Conservation (phyloP, 2,329 filamentous ascomycete species). For the Knoxdaviesia capensis region DNA sequence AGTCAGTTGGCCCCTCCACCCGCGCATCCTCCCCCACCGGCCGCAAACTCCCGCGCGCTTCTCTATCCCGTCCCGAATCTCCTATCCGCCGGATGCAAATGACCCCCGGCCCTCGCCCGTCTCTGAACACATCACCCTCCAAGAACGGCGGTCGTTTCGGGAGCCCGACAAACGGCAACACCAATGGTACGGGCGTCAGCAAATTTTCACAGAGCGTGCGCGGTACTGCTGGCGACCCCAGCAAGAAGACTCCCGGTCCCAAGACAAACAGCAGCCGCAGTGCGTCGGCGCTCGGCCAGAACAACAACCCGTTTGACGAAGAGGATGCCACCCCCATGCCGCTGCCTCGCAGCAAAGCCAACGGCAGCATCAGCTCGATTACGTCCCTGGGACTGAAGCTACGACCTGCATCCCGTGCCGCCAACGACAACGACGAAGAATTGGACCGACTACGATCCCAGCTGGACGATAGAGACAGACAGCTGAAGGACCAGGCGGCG, state of each 20-base stretch:
- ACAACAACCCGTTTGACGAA: conserved; percentile 26
- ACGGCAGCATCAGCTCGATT: conserved; percentile 31
- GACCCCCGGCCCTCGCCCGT: conserved; percentile 36
- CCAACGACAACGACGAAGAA: conserved; percentile 44
- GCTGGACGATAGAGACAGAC: conserved; percentile 66
- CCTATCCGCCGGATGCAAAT: conserved; percentile 52
- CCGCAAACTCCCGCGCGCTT: conserved; percentile 39
- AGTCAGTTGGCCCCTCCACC: conserved; percentile 55
- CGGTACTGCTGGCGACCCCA: conserved; percentile 39
- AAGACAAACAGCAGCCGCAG: conserved; percentile 32
- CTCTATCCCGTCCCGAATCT: conserved; percentile 74
- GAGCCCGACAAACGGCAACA: conserved; percentile 27
- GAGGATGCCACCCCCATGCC: conserved; percentile 35
- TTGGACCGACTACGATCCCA: conserved; percentile 51
- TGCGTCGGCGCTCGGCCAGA: conserved; percentile 34
- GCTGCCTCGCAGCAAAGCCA: conserved; percentile 29
- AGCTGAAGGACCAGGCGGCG: conserved; percentile 72
- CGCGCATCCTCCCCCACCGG: conserved; percentile 51
- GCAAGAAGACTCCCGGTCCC: conserved; percentile 28
- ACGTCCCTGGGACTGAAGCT: conserved; percentile 33
- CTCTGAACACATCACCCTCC: conserved; percentile 30
- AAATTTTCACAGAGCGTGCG: conserved; percentile 43
- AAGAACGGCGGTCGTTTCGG: conserved; percentile 27
- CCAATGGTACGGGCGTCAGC: conserved; percentile 13
- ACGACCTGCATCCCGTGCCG: conserved; percentile 31